phyloP scores from a whole-genome alignment of 306 rosid genomes.

The Arachis stenosperma region DNA sequence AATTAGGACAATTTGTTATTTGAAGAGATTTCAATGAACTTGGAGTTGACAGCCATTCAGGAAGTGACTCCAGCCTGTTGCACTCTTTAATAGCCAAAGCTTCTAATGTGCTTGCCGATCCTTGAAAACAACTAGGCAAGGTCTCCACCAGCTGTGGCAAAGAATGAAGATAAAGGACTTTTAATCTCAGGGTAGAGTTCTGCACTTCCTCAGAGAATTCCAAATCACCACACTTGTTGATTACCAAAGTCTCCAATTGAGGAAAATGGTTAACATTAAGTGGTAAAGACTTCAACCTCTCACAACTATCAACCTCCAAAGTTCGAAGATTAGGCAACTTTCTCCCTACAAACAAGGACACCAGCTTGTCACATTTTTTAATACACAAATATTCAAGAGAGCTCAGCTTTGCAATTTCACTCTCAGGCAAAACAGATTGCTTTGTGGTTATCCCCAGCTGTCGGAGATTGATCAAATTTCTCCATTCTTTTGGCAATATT shows the following conservation, averaged over 20 bases:
- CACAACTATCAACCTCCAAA: not conserved
- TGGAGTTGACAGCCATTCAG: not conserved
- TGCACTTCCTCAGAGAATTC: too few relatives aligned
- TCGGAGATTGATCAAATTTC: conserved; percentile 17
- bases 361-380: not conserved
- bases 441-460: conserved; percentile 18
- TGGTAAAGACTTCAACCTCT: not conserved
- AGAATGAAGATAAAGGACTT: not conserved
- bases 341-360: not conserved
- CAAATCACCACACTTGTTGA: too few relatives aligned
- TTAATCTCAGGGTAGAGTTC: not conserved
- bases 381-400: conserved; percentile 13
- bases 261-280: not conserved
- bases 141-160: not conserved
- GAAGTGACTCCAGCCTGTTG: not conserved
- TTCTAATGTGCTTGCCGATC: not conserved
- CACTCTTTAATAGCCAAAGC: not conserved
- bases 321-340: not conserved
- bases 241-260: not conserved
- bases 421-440: not conserved
- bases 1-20: not conserved
- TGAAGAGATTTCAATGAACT: not conserved
- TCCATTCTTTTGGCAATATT: conserved; percentile 2
- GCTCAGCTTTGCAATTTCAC: not conserved
- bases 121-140: not conserved